phyloP scores from a whole-genome alignment of 2,329 filamentous ascomycete species.

The Alternaria dauci region DNA sequence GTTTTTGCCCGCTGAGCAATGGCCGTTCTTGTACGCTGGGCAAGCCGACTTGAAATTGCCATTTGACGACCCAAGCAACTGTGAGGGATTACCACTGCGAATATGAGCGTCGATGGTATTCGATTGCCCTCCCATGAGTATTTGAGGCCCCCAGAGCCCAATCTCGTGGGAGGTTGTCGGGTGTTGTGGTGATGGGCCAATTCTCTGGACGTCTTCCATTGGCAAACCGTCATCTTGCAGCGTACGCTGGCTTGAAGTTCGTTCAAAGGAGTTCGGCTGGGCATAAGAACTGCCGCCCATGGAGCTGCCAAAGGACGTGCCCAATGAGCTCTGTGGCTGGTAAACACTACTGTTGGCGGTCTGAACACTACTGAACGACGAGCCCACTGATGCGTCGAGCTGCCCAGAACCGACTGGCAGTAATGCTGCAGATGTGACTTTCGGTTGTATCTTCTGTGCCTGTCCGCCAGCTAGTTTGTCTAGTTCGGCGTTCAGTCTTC shows the following conservation, averaged over 20 bases:
- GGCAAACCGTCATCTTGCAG: background rate
- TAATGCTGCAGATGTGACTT: background rate
- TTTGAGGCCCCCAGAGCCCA: too few species aligned
- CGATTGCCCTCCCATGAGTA: background rate
- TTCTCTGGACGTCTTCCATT: background rate
- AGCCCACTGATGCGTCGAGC: background rate
- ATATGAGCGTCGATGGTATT: background rate
- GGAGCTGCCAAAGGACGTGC: background rate
- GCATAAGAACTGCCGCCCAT: too few species aligned
- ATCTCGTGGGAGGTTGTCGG: background rate
- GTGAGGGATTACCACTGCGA: background rate
- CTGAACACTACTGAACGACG: background rate
- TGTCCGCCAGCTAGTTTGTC: background rate
- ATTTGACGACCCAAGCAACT: background rate
- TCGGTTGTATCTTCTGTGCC: background rate
- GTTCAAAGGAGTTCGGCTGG: background rate
- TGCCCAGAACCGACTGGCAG: background rate
- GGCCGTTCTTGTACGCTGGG: background rate
- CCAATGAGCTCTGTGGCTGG: background rate
- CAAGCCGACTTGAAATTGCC: slow-evolving; percentile 1
- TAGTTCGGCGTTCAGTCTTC: background rate
- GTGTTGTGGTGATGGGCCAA: background rate
- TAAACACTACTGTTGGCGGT: background rate
- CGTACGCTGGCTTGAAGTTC: background rate
- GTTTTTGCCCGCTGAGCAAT: background rate